A percentile compares a stretch with the other conserved stretches of the same genome.
phyloP scores from a whole-genome alignment of 2,329 filamentous ascomycete genomes.

The Cytospora chrysosperma region DNA sequence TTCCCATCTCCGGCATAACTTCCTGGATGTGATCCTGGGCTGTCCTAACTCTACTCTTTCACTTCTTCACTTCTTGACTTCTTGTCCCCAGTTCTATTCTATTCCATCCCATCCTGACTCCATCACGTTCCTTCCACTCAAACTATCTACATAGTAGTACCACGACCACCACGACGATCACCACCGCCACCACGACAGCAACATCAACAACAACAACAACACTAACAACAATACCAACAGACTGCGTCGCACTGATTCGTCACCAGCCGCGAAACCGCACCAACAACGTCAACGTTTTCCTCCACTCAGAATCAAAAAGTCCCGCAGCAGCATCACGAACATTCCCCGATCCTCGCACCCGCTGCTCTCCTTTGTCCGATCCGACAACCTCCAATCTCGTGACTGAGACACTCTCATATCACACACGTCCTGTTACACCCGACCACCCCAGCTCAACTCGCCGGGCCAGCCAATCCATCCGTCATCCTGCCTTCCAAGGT shows the following conservation, averaged over 20 bases:
- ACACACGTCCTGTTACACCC: not conserved
- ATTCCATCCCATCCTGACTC: not conserved
- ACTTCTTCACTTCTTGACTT: not conserved
- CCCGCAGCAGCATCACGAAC: not conserved
- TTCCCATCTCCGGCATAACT: not conserved
- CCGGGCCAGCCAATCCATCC: not conserved
- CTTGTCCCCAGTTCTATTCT: not conserved
- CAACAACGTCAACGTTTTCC: not conserved
- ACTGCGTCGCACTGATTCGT: not conserved
- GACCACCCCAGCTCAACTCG: not conserved
- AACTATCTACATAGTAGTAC: not conserved
- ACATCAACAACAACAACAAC: not conserved
- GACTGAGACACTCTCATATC: slow-evolving; percentile 18
- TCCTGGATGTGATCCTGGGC: not conserved
- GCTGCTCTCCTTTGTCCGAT: not conserved
- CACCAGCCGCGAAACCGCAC: not conserved
- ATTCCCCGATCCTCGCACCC: not conserved
- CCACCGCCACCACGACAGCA: no score
- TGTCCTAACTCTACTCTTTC: not conserved
- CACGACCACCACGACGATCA: no score
- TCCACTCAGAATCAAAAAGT: not conserved
- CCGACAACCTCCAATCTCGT: slow-evolving; percentile 3
- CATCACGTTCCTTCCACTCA: not conserved
- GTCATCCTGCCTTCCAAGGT: not conserved
- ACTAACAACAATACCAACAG: not conserved